Evolutionary conservation across 2,329 filamentous ascomycete genomes (phyloP), one percentile per base, ranked within the genome.

Genomic region (Epichloe gansuensis): DNA sequence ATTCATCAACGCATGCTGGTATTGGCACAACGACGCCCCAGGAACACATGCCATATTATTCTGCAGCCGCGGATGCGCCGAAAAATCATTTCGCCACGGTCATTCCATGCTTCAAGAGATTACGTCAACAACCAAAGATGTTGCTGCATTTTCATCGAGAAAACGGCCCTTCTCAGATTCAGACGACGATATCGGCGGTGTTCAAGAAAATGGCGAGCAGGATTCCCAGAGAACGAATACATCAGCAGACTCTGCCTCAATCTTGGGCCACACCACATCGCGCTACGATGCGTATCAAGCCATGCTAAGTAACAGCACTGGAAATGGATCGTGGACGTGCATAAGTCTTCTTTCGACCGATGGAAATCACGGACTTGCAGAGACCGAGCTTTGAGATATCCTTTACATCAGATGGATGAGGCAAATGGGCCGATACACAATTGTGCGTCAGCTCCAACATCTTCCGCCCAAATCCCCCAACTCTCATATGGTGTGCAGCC

Each of bases 331-430:
- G 2, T 71, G 69, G 68, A 54, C 49, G 3, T 46, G 64, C 0
- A 62, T 71, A 8, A 55, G 58, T 3, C 58, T 72, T 9, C 58
- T 72, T 34, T 71, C 68, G 0, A 68, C 67, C 1, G 65, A 56
- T 34, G 57, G 63, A 23, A 59, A 68, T 37, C 66, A 72, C 47
- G 66, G 61, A 1, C 44, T 39, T 1, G 49, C 50, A 9, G 69
- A 72, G 4, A 50, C 55, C 35, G 69, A 70, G 25, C 60, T 72
- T 3, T 69, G 57, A 61, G 35, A 21, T 13, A 2, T 11, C 15
- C 6, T 25, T 23, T 3, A 17, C 28, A 9, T 8, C 25, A 34
- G n/a, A n/a, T 42, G 25, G 12, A 34, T 52, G n/a, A 25, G 7
- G 12, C 9, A 31, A 31, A 31, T 31, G 28, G 8, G 28, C 28